phyloP scores from a whole-genome alignment of 306 rosid species.

The Coriaria nepalensis region DNA sequence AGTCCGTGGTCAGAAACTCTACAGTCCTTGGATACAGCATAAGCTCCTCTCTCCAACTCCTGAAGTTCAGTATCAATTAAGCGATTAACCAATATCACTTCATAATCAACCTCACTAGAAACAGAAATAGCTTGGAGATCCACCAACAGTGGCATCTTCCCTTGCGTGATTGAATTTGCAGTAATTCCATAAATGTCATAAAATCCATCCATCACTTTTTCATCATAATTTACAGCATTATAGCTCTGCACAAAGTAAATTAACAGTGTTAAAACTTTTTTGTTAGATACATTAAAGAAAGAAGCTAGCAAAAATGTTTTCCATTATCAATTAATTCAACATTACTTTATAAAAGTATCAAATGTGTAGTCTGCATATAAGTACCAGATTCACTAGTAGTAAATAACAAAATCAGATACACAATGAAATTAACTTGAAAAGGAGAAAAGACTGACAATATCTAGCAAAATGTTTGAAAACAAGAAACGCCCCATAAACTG shows the following conservation, averaged over 20 bases:
- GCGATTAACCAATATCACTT: conserved; percentile 74
- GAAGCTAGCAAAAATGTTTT: no score
- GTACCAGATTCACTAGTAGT: no score
- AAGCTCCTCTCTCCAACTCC: conserved; percentile 55
- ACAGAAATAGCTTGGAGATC: conserved; percentile 54
- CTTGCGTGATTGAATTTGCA: conserved; percentile 47
- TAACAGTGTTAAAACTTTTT: not conserved
- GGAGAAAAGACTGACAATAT: no score
- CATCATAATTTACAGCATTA: conserved; percentile 69
- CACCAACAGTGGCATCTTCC: conserved; percentile 82
- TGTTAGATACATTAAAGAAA: no score
- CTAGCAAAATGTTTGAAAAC: no score
- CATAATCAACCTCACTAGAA: conserved; percentile 55
- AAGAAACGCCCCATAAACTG: no score
- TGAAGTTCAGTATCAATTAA: conserved; percentile 52
- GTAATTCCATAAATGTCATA: conserved; percentile 72
- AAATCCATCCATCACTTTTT: conserved; percentile 90
- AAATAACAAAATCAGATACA: no score
- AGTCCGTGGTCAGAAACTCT: conserved; percentile 45
- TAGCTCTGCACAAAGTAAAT: conserved; percentile 40
- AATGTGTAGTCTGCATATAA: no score
- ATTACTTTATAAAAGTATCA: no score
- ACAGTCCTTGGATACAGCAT: conserved; percentile 34
- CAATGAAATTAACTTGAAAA: no score
- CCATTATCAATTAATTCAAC: no score